Conservation (phyloP, 768 basidiomycete species). For the Lactarius evosmus region DNA sequence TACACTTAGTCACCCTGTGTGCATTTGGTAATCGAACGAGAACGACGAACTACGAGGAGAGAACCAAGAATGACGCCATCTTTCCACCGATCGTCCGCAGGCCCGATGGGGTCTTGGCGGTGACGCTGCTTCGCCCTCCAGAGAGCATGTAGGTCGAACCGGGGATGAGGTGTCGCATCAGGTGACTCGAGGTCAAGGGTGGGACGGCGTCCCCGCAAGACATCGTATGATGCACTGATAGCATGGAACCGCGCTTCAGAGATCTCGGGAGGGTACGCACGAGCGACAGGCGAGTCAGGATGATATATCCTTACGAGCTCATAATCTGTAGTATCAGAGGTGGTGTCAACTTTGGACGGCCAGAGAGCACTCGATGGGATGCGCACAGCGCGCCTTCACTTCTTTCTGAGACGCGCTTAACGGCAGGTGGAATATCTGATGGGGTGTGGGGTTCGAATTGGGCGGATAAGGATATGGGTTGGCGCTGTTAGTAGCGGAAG, state of each 20-base stretch:
- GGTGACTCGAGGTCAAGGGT: slow-evolving; percentile 26
- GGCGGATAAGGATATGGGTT: slow-evolving; percentile 38
- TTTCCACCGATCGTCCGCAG: slow-evolving; percentile 63
- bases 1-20: neutral
- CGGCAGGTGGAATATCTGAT: slow-evolving; percentile 43
- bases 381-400: slow-evolving; percentile 41
- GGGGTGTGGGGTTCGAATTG: slow-evolving; percentile 36
- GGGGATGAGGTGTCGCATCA: slow-evolving; percentile 27
- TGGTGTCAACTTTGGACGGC: slow-evolving; percentile 2
- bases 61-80: slow-evolving; percentile 58
- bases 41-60: slow-evolving; percentile 45
- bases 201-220: slow-evolving; percentile 50
- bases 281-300: slow-evolving; percentile 57
- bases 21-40: neutral
- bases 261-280: slow-evolving; percentile 43
- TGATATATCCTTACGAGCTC: slow-evolving; percentile 80
- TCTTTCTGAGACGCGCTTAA: slow-evolving; percentile 35
- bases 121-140: slow-evolving; percentile 40
- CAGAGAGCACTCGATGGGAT: slow-evolving; percentile 21
- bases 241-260: slow-evolving; percentile 66
- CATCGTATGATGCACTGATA: slow-evolving; percentile 66
- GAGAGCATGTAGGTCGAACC: slow-evolving; percentile 35
- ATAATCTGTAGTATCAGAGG: slow-evolving; percentile 49
- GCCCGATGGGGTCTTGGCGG: slow-evolving; percentile 45
- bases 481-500: slow-evolving; percentile 28